Conservation (phyloP, 768 basidiomycete genomes). For the Lepiota venenata region DNA sequence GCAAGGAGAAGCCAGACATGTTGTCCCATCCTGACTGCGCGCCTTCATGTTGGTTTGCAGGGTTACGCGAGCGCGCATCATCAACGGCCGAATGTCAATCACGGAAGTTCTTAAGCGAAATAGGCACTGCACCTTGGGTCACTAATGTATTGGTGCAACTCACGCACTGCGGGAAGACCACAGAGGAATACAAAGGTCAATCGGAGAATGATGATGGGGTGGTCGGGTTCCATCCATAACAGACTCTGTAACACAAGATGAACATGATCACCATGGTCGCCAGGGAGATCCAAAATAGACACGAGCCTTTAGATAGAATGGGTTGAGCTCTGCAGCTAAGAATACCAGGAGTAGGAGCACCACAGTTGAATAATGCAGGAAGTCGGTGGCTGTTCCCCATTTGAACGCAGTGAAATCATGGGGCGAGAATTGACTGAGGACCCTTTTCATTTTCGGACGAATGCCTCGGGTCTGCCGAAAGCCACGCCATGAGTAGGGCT, state of each 20-base stretch:
- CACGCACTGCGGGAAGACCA: constrained; percentile 82
- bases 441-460: constrained; percentile 74
- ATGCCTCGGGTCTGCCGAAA: constrained; percentile 74
- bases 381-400: constrained; percentile 78
- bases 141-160: constrained; percentile 81
- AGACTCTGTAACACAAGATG: constrained; percentile 32
- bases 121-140: constrained; percentile 59
- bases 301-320: constrained; percentile 82
- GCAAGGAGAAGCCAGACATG: constrained; percentile 86
- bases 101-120: not conserved
- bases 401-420: constrained; percentile 87
- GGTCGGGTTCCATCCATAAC: constrained; percentile 90
- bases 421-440: constrained; percentile 81
- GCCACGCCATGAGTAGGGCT: constrained; percentile 88
- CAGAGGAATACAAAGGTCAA: constrained; percentile 80
- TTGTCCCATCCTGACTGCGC: constrained; percentile 85
- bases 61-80: not conserved
- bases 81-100: not conserved
- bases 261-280: not conserved
- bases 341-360: constrained; percentile 75
- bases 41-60: constrained; percentile 36
- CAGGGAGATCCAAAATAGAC: constrained; percentile 1
- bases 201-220: constrained; percentile 74
- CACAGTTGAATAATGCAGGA: constrained; percentile 71
- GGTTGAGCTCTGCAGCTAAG: constrained; percentile 81